Conservation (phyloP, 192 early-diverging fungal species). For the Coemansia sp. region DNA sequence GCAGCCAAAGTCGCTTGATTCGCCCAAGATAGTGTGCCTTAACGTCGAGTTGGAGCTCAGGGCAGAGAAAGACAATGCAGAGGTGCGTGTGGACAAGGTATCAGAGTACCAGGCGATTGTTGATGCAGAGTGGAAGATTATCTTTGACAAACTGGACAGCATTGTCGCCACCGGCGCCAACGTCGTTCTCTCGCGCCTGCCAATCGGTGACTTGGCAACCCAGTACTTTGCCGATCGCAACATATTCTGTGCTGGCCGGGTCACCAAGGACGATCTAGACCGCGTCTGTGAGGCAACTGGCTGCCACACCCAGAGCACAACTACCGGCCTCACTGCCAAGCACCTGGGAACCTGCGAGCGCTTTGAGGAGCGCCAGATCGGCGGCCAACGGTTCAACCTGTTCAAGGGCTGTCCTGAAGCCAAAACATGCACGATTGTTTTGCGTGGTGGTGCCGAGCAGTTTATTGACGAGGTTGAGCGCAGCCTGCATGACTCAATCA, state of each 20-base stretch:
- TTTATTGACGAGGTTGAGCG: slow-evolving; percentile 99
- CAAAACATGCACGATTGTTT: slow-evolving; percentile 92
- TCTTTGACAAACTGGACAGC: slow-evolving; percentile 96
- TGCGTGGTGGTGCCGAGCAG: slow-evolving; percentile 98
- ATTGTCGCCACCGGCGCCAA: slow-evolving; percentile 95
- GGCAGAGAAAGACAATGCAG: slow-evolving; percentile 99
- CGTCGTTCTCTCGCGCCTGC: slow-evolving; percentile 95
- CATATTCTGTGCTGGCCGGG: slow-evolving; percentile 98
- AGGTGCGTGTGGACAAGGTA: slow-evolving; percentile 95
- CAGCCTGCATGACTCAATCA: slow-evolving; percentile 97
- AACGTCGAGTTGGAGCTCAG: slow-evolving; percentile 99
- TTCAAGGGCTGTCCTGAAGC: slow-evolving; percentile 93
- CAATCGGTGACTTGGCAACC: slow-evolving; percentile 98
- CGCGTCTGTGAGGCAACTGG: slow-evolving; percentile 95
- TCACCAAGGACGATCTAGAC: slow-evolving; percentile 86
- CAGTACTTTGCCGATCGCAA: slow-evolving; percentile 99
- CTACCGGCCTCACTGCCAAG: slow-evolving; percentile 72
- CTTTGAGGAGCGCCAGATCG: slow-evolving; percentile 97
- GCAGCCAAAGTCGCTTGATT: slow-evolving; percentile 92
- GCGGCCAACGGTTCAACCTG: slow-evolving; percentile 94
- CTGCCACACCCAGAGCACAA: slow-evolving; percentile 88
- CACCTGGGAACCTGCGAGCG: slow-evolving; percentile 87
- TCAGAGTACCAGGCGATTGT: slow-evolving; percentile 99
- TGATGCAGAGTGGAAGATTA: slow-evolving; percentile 99
- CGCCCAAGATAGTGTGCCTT: slow-evolving; percentile 88